These are phyloP conservation scores for Ophiostoma ips DNA, from an alignment of 2,329 filamentous ascomycete genomes.

Conservation along the genomic window DNA sequence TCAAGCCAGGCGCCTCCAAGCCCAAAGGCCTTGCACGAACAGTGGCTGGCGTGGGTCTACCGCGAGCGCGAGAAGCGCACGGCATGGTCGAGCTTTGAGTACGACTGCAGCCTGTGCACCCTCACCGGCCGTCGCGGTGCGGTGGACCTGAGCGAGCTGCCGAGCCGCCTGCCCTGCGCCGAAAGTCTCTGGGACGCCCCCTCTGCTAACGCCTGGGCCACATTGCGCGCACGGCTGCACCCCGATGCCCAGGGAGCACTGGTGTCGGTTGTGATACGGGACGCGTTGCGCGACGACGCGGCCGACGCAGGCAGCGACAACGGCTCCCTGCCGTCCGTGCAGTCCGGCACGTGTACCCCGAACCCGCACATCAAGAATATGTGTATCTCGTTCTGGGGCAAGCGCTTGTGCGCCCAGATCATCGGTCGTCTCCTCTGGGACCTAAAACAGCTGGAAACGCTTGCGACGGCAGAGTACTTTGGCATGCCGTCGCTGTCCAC, in stretches of 20 bases:
- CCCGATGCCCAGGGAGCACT: constrained; percentile 11
- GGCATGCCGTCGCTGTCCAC: constrained; percentile 16
- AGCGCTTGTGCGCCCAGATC: constrained; percentile 18
- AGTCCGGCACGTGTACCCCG: not conserved
- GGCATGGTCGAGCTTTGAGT: constrained; percentile 21
- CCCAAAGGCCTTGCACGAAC: not conserved
- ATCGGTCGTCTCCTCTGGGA: constrained; percentile 21
- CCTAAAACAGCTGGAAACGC: constrained; percentile 18
- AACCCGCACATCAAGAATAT: not conserved
- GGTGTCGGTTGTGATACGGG: constrained; percentile 11
- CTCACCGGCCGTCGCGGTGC: constrained; percentile 18
- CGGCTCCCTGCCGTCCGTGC: not conserved
- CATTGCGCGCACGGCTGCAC: constrained; percentile 13
- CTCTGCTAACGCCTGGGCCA: constrained; percentile 17
- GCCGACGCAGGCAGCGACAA: not conserved
- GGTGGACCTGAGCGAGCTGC: constrained; percentile 19
- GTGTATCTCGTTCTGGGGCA: constrained; percentile 16
- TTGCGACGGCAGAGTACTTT: constrained; percentile 17
- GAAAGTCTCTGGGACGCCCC: constrained; percentile 20
- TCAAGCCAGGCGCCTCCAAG: not conserved
- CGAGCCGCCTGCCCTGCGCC: constrained; percentile 17
- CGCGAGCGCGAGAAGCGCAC: constrained; percentile 16
- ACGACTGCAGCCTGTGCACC: constrained; percentile 21
- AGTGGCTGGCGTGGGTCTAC: constrained; percentile 17
- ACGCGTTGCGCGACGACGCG: constrained; percentile 8